phyloP scores from a whole-genome alignment of 1,139 yeast genomes.

The Debaryomyces subglobosus region DNA sequence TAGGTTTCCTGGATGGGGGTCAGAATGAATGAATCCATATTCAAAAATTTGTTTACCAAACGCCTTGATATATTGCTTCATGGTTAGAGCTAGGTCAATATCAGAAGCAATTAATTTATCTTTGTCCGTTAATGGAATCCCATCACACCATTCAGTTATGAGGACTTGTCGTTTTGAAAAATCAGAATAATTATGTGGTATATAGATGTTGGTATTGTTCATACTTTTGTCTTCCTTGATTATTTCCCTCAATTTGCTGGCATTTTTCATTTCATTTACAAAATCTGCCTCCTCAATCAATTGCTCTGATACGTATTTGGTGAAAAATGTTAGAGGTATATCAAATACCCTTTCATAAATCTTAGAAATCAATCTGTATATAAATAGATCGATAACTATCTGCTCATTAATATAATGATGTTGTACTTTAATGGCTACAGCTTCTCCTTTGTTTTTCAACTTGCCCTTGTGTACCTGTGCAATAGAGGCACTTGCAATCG shows the following conservation, averaged over 20 bases:
- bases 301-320: conserved; percentile 60
- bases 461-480: conserved; percentile 71
- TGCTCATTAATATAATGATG: conserved; percentile 63
- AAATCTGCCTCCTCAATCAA: conserved; percentile 66
- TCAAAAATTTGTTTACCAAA: conserved; percentile 72
- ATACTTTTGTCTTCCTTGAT: conserved; percentile 28
- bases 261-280: conserved; percentile 56
- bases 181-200: conserved; percentile 56
- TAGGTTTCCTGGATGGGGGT: conserved; percentile 83
- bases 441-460: conserved; percentile 49
- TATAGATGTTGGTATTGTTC: conserved; percentile 28
- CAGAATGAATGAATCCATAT: conserved; percentile 80
- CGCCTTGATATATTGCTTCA: conserved; percentile 56
- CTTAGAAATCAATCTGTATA: conserved; percentile 56
- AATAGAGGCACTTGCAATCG: conserved; percentile 72
- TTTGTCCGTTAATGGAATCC: conserved; percentile 55
- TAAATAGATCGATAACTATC: conserved; percentile 57
- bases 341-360: conserved; percentile 63
- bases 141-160: conserved; percentile 79
- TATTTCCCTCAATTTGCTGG: conserved; percentile 29
- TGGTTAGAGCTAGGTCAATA: conserved; percentile 45
- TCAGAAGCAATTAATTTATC: conserved; percentile 42
- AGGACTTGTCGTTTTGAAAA: conserved; percentile 54
- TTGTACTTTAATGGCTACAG: conserved; percentile 72
- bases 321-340: conserved; percentile 61